Conservation (phyloP, 805 yeast genomes). For the Suhomyces emberorum region DNA sequence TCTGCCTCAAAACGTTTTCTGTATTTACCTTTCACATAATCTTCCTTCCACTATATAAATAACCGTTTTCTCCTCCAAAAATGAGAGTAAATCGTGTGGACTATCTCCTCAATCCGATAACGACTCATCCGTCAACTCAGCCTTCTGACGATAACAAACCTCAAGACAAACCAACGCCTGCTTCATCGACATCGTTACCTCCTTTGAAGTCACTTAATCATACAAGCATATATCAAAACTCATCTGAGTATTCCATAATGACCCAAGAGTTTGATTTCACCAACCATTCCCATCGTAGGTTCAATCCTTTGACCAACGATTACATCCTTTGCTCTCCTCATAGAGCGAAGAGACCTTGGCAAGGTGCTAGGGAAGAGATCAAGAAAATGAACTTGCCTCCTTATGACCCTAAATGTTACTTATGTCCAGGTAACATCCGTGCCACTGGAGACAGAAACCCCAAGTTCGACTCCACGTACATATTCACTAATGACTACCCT, state of each 20-base stretch:
- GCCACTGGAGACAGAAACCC: slow-evolving; percentile 63
- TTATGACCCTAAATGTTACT: slow-evolving; percentile 64
- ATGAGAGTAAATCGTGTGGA: slow-evolving; percentile 12
- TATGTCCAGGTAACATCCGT: slow-evolving; percentile 69
- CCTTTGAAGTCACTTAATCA: no score
- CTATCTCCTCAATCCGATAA: slow-evolving; percentile 19
- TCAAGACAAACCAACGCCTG: no score
- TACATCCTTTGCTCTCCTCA: slow-evolving; percentile 77
- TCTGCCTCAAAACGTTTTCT: no score
- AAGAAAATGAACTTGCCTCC: slow-evolving; percentile 42
- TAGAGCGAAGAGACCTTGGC: slow-evolving; percentile 78
- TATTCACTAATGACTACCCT: slow-evolving; percentile 67
- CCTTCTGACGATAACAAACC: no score
- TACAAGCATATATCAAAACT: neutral
- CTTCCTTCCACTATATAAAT: neutral
- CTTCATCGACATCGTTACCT: no score
- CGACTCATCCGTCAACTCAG: slow-evolving; percentile 15
- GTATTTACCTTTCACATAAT: neutral
- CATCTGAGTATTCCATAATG: no score
- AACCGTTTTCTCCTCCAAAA: neutral
- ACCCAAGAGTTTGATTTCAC: slow-evolving; percentile 41
- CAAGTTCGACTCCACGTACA: slow-evolving; percentile 51
- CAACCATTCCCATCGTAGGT: slow-evolving; percentile 65
- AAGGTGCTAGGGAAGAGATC: slow-evolving; percentile 62
- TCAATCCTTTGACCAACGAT: slow-evolving; percentile 64